Conservation (phyloP, 257 asterid genomes). For the Nicotiana attenuata region DNA sequence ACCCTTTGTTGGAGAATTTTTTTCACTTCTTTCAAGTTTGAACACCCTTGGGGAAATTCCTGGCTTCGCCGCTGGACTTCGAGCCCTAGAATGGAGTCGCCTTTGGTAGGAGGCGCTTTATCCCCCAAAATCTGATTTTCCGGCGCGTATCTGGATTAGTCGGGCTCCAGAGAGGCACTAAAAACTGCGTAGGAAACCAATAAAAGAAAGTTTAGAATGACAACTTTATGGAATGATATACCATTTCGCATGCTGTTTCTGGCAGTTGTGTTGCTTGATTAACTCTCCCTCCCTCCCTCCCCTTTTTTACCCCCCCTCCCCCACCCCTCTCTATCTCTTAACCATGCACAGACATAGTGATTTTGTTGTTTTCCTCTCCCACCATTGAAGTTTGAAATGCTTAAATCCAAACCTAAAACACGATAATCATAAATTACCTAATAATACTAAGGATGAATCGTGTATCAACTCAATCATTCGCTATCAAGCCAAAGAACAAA, state of each 20-base stretch:
- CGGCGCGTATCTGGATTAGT: too few relatives aligned
- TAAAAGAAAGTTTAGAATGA: not conserved
- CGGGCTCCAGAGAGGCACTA: too few relatives aligned
- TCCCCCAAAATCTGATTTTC: too few relatives aligned
- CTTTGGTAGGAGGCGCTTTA: too few relatives aligned
- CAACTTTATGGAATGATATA: not conserved
- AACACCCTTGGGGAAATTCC: too few relatives aligned
- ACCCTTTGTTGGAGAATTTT: too few relatives aligned
- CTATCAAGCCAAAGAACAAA: not conserved
- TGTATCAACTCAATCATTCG: not conserved
- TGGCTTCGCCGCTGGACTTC: too few relatives aligned
- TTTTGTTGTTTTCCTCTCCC: not conserved
- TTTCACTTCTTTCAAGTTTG: too few relatives aligned
- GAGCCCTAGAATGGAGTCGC: too few relatives aligned
- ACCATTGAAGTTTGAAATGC: not conserved
- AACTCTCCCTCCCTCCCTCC: too few relatives aligned
- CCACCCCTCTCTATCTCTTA: not conserved
- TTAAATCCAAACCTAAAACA: not conserved
- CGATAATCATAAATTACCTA: not conserved
- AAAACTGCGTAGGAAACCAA: too few relatives aligned
- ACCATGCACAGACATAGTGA: not conserved
- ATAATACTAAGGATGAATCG: not conserved
- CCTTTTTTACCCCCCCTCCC: too few relatives aligned
- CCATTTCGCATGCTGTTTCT: not conserved
- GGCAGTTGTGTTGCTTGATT: not conserved